Evolutionary conservation across 1,139 yeast species (phyloP), one percentile per base, ranked within the genome.

Genomic region (Yamadazyma membranifaciens): DNA sequence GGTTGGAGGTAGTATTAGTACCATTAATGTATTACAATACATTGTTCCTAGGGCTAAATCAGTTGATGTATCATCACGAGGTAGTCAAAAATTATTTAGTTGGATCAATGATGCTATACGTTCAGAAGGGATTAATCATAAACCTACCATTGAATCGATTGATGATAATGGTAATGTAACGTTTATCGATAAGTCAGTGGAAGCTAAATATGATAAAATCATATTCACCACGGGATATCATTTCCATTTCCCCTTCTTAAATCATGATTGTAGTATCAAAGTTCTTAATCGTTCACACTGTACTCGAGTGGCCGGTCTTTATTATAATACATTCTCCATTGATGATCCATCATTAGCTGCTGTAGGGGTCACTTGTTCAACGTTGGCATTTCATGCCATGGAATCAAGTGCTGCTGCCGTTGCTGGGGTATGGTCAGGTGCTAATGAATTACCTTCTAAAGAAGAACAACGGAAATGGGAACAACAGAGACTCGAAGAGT

Each of bases 21-120:
- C 81, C 3, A 63, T 73, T 26, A 80, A 78, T 54, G 55, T 76
- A n/a, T 57, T 75, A 13, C 81, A 78, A 48, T 76, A 78, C 44
- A 54, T 74, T 11, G 57, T 62, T 15, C 78, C 78, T 1, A 57
- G 63, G 6, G 75, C 70, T 3, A 64, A 63, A 35, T 49, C 61
- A n/a, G 62, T 65, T 5, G 57, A 60, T 5, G 60, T 71, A 11
- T 61, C 79, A 6, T 61, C 74, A 43, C 55, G 68, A 37, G 60
- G 65, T 1, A 50, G 54, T 6, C 61, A 64, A 40, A 50, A 53
- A 26, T 56, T 63, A 9, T 64, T 61, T 44, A 53, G 50, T 9
- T 64, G 63, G 57, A 59, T 65, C 14, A 59, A 62, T 60, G 54
- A 59, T 24, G 76, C 75, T 34, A 58, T 72, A 12, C 56, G 53